Evolutionary conservation across 768 basidiomycete species (phyloP), one percentile per base, ranked within the genome.

Genomic region (Termitomyces sp.): DNA sequence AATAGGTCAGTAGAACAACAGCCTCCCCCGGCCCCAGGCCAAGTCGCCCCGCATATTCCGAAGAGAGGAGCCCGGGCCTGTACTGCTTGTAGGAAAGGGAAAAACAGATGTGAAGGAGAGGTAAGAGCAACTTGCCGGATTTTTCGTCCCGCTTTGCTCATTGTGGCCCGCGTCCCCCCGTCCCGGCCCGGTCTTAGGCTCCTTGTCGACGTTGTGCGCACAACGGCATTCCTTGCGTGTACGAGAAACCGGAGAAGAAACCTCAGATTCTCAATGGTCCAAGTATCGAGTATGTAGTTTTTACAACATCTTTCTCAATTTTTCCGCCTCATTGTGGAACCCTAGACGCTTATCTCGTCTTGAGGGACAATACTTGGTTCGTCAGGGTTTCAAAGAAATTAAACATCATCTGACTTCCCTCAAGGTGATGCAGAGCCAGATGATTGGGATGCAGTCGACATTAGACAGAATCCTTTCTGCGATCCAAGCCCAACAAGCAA

Each of bases 71-170:
- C 90, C 54, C 78, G 90, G 61, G 91, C 91, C 54, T 94, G 91
- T 70, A 92, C 91, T 15, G 84, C 87, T 61, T 94, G 91, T 72
- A 84, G 91, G 69, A 91, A 91, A 65, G 91, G 91, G 56, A 94
- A 94, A 78, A 94, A 94, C 77, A 79, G 91, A 70, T 94, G 92
- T 68, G 92, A 94, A 75, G 91, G 91, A 72, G 91, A 92, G 82
- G 91, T 91, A 67, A 68, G 81, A 68, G 60, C 60, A 19, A 62
- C 63, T 68, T 64, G 63, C 64, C 68, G 68, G 69, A 63, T 60
- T 59, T 61, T 64, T 70, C 75, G 78, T 71, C 75, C 77, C 78
- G 74, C 69, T 64, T 64, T 71, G 67, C 79, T 83, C 75, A 78
- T 77, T 78, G 67, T 73, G 84, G 83, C 73, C 86, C 87, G 85